Evolutionary conservation across 495 filamentous ascomycete genomes (phyloP), one percentile per base, ranked within the genome.

Genomic region (Neurospora sp.): DNA sequence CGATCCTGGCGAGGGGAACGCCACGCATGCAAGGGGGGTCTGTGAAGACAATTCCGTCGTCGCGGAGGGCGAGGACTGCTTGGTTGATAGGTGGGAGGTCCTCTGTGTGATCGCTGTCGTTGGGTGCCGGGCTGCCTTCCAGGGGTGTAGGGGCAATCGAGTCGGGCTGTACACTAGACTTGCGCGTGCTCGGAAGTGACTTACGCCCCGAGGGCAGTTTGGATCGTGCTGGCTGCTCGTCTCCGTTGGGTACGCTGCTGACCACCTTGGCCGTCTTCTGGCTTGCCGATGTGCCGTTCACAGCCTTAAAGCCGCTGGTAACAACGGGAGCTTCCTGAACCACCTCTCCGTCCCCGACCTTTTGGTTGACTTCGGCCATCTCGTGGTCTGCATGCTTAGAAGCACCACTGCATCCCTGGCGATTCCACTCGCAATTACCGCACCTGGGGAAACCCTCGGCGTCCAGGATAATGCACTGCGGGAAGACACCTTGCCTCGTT

Each of bases 1-100:
- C 73, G 71, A 87, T 85, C 73, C 83, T 85, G 40, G 75, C 82
- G 10, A 86, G 74, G 2, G 85, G 85, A 16, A 85, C 83, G 2
- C 83, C 84, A 18, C 76, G 79, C 75, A 84, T 84, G 74, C 80
- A 78, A 18, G 78, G 73, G 2, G 85, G 85, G 3, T 82, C 80
- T 1, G 77, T 83, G 18, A 82, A 81, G 12, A 81, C 73, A 8
- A 68, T 72, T 22, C 84, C 83, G 68, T 87, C 77, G 46, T 87
- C 77, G 9, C 73, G 79, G 35, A 87, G 73, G 6, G 73, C 73
- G 7, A 87, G 74, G 1, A 46, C 79, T 0, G 75, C 76, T 53
- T 77, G 81, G 72, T 75, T 87, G 73, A 86, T 85, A 22, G 84
- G 81, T 0, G 77, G 59, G 1, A 77, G 76, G 1, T 72, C 69